Conservation (phyloP, 164 flowering plant genomes). For the Umbilicus rupestris region DNA sequence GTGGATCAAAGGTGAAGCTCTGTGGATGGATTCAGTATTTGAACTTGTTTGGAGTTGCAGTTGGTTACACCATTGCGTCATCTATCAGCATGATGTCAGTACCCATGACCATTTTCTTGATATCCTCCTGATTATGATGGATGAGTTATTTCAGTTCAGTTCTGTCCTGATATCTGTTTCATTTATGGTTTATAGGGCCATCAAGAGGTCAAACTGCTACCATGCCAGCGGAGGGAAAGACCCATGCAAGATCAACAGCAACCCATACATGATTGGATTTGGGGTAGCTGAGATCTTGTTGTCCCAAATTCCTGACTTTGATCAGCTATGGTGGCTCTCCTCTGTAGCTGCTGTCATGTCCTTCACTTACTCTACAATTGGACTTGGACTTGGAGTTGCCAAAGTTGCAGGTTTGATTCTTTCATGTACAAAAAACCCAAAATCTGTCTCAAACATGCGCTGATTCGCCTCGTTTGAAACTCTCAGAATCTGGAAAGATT, state of each 20-base stretch:
- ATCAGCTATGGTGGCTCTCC: conserved; percentile 43
- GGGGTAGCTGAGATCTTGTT: conserved; percentile 28
- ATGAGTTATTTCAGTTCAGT: too few species aligned
- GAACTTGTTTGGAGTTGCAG: conserved; percentile 63
- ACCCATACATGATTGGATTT: conserved; percentile 47
- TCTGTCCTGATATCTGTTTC: neutral
- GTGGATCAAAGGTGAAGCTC: conserved; percentile 38
- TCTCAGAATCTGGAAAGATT: conserved; percentile 35
- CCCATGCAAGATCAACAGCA: conserved; percentile 36
- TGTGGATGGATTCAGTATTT: conserved; percentile 58
- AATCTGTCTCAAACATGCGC: neutral
- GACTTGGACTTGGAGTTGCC: conserved; percentile 35
- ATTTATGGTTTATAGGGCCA: conserved; percentile 31
- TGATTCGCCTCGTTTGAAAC: neutral
- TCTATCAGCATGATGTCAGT: conserved; percentile 70
- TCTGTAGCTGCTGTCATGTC: conserved; percentile 42
- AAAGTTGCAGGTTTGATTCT: conserved; percentile 27
- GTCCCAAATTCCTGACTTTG: conserved; percentile 41
- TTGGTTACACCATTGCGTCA: conserved; percentile 72
- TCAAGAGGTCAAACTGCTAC: conserved; percentile 44
- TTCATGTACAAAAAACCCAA: neutral
- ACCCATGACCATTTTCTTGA: neutral
- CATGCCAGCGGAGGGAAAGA: conserved; percentile 30
- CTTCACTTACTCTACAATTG: conserved; percentile 33
- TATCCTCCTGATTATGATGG: too few species aligned